Conservation (phyloP, 164 flowering plant genomes). For the Santalum album region DNA sequence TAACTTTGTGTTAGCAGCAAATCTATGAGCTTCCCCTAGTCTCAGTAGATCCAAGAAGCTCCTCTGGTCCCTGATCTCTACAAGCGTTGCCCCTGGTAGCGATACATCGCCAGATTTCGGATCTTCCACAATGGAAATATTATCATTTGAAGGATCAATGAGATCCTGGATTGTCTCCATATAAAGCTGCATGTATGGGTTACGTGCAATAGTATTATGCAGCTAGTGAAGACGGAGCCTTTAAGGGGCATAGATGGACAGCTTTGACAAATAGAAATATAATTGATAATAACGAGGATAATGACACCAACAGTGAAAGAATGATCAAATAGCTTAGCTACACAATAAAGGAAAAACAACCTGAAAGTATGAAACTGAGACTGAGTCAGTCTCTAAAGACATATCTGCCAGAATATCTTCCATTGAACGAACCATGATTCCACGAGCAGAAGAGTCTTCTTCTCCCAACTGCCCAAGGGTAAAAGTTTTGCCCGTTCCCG, state of each 20-base stretch:
- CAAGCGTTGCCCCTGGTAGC: slow-evolving; percentile 3
- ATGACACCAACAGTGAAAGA: no score
- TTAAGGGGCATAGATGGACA: neutral
- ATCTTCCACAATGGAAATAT: slow-evolving; percentile 4
- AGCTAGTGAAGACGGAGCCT: neutral
- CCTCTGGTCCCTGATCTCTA: slow-evolving; percentile 4
- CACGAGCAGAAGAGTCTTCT: neutral
- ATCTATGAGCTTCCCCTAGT: slow-evolving; percentile 1
- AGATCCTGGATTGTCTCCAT: slow-evolving; percentile 6
- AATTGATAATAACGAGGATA: neutral
- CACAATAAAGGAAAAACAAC: neutral
- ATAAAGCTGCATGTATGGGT: neutral
- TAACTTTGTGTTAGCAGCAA: slow-evolving; percentile 7
- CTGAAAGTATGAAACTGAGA: slow-evolving; percentile 4
- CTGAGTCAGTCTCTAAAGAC: slow-evolving; percentile 1
- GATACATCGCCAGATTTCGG: slow-evolving; percentile 3
- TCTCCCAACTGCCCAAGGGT: slow-evolving; percentile 6
- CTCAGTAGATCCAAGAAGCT: neutral
- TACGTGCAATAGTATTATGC: neutral
- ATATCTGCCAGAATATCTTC: slow-evolving; percentile 4
- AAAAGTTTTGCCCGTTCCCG: slow-evolving; percentile 4
- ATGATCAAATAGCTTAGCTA: no score
- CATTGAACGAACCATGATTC: slow-evolving; percentile 7
- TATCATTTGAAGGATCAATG: slow-evolving; percentile 4
- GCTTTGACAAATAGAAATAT: neutral